These are phyloP conservation scores for Yamadazyma endophytica DNA, from an alignment of 805 yeast genomes.

Conservation along the genomic window DNA sequence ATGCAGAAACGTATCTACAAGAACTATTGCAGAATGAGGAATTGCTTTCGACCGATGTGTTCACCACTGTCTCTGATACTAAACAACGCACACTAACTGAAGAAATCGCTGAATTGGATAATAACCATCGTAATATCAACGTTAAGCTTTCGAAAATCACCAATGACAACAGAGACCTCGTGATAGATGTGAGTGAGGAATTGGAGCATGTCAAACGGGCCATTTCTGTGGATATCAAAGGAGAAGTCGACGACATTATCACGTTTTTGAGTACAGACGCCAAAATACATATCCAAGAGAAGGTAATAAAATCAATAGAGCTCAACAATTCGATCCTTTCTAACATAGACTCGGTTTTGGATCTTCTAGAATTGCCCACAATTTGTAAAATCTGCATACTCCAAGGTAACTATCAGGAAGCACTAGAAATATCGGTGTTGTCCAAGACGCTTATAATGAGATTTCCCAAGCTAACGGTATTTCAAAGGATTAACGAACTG, in stretches of 20 bases:
- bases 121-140: constrained; percentile 47
- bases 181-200: constrained; percentile 38
- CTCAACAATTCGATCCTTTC: constrained; percentile 39
- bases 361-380: constrained; percentile 79
- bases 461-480: constrained; percentile 57
- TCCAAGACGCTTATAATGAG: constrained; percentile 64
- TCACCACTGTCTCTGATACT: constrained; percentile 33
- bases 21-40: constrained; percentile 47
- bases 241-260: constrained; percentile 12
- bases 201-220: constrained; percentile 28
- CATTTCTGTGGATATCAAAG: constrained; percentile 13
- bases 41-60: constrained; percentile 39
- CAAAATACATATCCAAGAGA: constrained; percentile 18
- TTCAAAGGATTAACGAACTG: constrained; percentile 46
- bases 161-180: constrained; percentile 40
- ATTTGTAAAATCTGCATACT: constrained; percentile 77
- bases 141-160: constrained; percentile 39
- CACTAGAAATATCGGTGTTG: constrained; percentile 77
- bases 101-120: constrained; percentile 72
- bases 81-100: constrained; percentile 46
- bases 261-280: constrained; percentile 7
- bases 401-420: constrained; percentile 85
- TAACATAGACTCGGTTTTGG: constrained; percentile 69
- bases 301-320: constrained; percentile 16
- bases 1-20: constrained; percentile 29